Conservation (phyloP, 2,329 filamentous ascomycete species). For the Phialocephala subalpina region DNA sequence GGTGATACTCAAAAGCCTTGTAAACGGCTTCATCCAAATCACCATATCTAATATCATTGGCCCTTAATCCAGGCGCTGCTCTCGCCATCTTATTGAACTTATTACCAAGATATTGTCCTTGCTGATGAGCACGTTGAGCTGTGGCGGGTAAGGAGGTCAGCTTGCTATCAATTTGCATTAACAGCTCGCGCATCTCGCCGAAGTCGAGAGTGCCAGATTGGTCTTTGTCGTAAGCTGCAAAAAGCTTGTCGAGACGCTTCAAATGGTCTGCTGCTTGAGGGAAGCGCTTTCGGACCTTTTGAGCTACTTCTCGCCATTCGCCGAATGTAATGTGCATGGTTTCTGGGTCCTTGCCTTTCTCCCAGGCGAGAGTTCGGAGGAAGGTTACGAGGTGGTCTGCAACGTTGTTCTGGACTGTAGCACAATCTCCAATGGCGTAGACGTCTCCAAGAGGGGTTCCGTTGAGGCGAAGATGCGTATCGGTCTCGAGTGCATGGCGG, state of each 20-base stretch:
- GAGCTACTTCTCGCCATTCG: slow-evolving; percentile 88
- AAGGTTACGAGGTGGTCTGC: slow-evolving; percentile 91
- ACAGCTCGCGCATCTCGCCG: slow-evolving; percentile 85
- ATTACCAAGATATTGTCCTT: slow-evolving; percentile 88
- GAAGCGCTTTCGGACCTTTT: slow-evolving; percentile 85
- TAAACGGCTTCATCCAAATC: slow-evolving; percentile 93
- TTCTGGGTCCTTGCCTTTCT: slow-evolving; percentile 88
- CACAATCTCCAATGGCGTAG: slow-evolving; percentile 95
- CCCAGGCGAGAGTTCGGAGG: slow-evolving; percentile 88
- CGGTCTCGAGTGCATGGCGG: slow-evolving; percentile 90
- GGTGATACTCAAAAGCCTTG: slow-evolving; percentile 92
- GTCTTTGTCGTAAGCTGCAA: slow-evolving; percentile 91
- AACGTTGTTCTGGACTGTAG: slow-evolving; percentile 97
- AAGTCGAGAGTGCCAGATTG: slow-evolving; percentile 94
- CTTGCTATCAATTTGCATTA: slow-evolving; percentile 93
- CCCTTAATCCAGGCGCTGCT: slow-evolving; percentile 74
- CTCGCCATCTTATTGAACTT: slow-evolving; percentile 94
- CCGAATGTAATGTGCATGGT: slow-evolving; percentile 85
- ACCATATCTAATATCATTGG: slow-evolving; percentile 86
- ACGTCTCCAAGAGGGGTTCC: slow-evolving; percentile 93
- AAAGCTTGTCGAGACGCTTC: slow-evolving; percentile 88
- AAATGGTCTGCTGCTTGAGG: slow-evolving; percentile 90
- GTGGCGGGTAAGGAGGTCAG: slow-evolving; percentile 94
- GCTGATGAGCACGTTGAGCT: slow-evolving; percentile 94
- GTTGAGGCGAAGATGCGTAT: slow-evolving; percentile 88